Base-by-base conservation (phyloP, 768 basidiomycete species). In the Pluteus cervinus region DNA sequence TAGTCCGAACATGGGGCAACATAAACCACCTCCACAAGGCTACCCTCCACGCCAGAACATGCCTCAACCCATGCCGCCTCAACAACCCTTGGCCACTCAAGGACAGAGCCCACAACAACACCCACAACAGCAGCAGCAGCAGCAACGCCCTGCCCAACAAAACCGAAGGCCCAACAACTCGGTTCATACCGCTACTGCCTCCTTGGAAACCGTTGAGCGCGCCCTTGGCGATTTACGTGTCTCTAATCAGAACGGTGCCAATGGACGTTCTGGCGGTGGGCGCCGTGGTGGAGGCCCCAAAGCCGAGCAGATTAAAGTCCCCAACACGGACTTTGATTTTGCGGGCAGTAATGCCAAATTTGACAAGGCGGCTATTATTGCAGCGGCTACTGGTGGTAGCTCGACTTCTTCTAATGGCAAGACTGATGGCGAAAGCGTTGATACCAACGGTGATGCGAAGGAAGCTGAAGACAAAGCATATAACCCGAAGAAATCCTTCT, bases 311-410 rank as follows among this genome's bases (percentile, higher is more conserved):
- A 73, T 87, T 39, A 79, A 79, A 35, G 82, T 90, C 1, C 88
- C 87, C 0, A 54, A 67, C 1, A 79, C 78, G 0, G 88, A 90
- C 55, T 91, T 90, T 52, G 88, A 91, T 62, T 92, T 91, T 55
- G 64, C 74, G 55, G 70, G 69, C 39, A 74, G 76, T 38, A 92
- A 90, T 47, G 81, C 82, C 3, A 77, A 77, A 36, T 91, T 91
- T 48, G 85, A 89, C 62, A 89, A 90, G 57, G 63, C 74, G 7
- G 73, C 80, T 10, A 40, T 78, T 25, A 63, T 56, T 26, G 63
- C 53, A 14, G 33, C 40, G 12, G 31, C 25, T 18, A 33, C 40
- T 5, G 53, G 40, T 7, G 59, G 54, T 6, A 65, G 36, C 26
- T 60, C 40, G 33, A 46, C 56, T 20, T 51, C 51, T 14, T 54